Base-by-base conservation (phyloP, 1,284 basidiomycete species). In the Trametes polyzona region DNA sequence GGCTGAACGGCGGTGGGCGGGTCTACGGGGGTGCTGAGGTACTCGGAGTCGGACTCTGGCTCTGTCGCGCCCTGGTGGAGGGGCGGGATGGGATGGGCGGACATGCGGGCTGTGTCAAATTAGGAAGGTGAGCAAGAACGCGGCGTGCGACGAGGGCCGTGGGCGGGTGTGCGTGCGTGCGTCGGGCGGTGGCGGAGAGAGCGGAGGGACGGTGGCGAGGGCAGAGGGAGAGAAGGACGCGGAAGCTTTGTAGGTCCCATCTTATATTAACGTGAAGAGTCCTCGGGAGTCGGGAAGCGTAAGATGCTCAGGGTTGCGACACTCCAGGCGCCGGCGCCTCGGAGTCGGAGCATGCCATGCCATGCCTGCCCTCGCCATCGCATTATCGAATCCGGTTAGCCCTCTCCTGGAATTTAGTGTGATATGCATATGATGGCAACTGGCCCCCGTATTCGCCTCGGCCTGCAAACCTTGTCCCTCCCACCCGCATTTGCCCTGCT, bases 41-140 rank as follows among this genome's bases (percentile, higher is more conserved):
- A 63, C 43, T 66, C 65, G 24, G 65, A 61, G 47, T 66, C 65
- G 40, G 65, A 62, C 30, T 66, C 65, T 47, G 53, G 49, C 53
- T 66, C 65, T 37, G 61, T 56, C 50, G 59, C 55, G 57, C 50
- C 47, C 37, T 63, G 58, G 49, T 36, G 43, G 51, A 59, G 62
- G 35, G 63, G 62, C 56, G 61, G 57, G 35, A 50, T 48, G 19
- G 52, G 57, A 19, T 57, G 61, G 17, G 57, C 50, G 47, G 63
- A 63, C 62, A 57, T 64, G 26, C 27, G 41, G 49, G 44, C 24
- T 29, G 36, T 23, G 60, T n/a, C 64, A 48, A 50, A 66, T 58
- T 59, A 56, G 65, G 61, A 52, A 64, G 53, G 65, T 63, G 39
- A 33, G 47, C 55, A 65, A 58, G 64, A 63, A 61, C 58, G 43